Conservation (phyloP, 331 rosid genomes). For the Telfairia occidentalis region DNA sequence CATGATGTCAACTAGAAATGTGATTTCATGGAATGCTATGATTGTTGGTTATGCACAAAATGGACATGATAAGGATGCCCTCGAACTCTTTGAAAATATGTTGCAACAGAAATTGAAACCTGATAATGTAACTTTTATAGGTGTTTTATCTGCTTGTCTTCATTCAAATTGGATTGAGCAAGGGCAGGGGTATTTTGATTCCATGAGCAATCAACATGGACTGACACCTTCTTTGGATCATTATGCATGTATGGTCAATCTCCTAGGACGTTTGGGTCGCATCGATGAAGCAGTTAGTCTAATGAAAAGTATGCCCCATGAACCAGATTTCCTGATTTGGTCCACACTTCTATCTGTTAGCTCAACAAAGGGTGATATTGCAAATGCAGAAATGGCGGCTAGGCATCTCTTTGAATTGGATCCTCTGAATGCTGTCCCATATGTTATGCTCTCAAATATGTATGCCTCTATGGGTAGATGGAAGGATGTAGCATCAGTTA, state of each 20-base stretch:
- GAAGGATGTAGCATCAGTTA: conserved; percentile 17
- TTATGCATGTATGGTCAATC: conserved; percentile 21
- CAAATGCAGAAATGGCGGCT: conserved; percentile 16
- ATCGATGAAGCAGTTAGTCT: conserved; percentile 13
- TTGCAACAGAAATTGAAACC: conserved; percentile 16
- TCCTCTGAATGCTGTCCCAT: conserved; percentile 18
- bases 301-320: conserved; percentile 19
- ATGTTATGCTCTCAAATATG: conserved; percentile 23
- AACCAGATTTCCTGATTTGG: conserved; percentile 19
- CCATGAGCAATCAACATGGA: conserved; percentile 11
- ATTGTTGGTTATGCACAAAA: conserved; percentile 24
- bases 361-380: conserved; percentile 12
- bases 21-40: conserved; percentile 25
- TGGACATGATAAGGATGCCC: conserved; percentile 17
- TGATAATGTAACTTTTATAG: conserved; percentile 19
- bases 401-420: conserved; percentile 18
- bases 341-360: conserved; percentile 19
- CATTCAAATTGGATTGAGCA: conserved; percentile 18
- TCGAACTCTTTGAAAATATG: conserved; percentile 18
- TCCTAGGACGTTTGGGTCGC: conserved; percentile 13
- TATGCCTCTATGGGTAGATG: conserved; percentile 19
- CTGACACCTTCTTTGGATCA: conserved; percentile 18
- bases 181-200: conserved; percentile 19
- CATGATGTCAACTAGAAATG: conserved; percentile 16
- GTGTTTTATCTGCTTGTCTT: conserved; percentile 25